Base-by-base conservation (phyloP, 2,329 filamentous ascomycete species). In the Xylaria sp. region DNA sequence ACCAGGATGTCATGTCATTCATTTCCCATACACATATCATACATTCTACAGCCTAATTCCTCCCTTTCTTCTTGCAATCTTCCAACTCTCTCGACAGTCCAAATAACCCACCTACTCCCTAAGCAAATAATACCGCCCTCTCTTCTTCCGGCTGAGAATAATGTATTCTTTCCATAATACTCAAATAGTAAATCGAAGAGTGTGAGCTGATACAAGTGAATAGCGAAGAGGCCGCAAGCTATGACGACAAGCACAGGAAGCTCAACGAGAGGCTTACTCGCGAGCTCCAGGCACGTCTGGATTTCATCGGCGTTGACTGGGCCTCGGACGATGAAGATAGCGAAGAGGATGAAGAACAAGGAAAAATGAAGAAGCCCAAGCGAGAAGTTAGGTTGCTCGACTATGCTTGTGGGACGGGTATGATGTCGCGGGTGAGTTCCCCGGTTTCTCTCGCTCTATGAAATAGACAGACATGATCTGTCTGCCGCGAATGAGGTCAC, bases 351-450 rank as follows among this genome's bases (percentile, higher is more conserved):
- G 72, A 61, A 8, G 61, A 44, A 20, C 59, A 58, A 46, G 75
- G 73, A 32, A 73, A 75, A 39, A 66, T 59, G 25, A 63, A 70
- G 56, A 66, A 70, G 46, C 68, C 74, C 1, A 73, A 69, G 57
- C 81, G 74, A 75, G 76, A 74, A 65, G 82, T 89, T 51, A 85
- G 86, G 55, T 80, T 93, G 23, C 82, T 94, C 1, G 92, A 94
- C 77, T 94, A 94, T 79, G 92, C 92, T 18, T 94, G 92, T 76
- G 92, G 92, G 9, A 90, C 90, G 6, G 91, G 91, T 1, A 80
- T 88, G 64, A 83, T 92, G 71, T 91, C 90, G 13, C 84, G 86
- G 78, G 90, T 91, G 77, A 73, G 84, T 80, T 23, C 8, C 6
- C 23, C 13, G 2, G 32, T 8, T 65, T 18, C 52, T 28, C 28